These are phyloP conservation scores for Blakeslea trispora DNA, from an alignment of 371 early-diverging fungal genomes.

Conservation along the genomic window DNA sequence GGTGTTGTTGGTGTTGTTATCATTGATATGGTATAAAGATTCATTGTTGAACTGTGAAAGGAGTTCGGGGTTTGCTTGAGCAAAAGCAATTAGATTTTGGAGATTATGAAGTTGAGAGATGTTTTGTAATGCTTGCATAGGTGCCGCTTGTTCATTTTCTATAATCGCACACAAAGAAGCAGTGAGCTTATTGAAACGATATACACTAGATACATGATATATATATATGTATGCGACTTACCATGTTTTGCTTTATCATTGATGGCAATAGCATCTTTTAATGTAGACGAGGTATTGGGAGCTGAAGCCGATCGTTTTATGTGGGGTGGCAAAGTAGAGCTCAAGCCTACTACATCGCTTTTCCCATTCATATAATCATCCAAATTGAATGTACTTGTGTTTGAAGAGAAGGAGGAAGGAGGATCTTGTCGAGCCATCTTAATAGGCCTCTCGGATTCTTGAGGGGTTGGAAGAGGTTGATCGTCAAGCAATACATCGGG, in stretches of 20 bases:
- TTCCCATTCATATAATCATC: slow-evolving; percentile 28
- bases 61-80: slow-evolving; percentile 34
- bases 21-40: slow-evolving; percentile 4
- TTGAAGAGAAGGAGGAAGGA: slow-evolving; percentile 2
- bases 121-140: slow-evolving; percentile 14
- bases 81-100: slow-evolving; percentile 30
- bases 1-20: slow-evolving; percentile 4
- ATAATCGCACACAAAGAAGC: too few relatives aligned
- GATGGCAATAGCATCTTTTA: slow-evolving; percentile 33
- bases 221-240: too few relatives aligned
- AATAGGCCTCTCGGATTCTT: slow-evolving; percentile 11
- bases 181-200: too few relatives aligned
- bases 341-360: slow-evolving; percentile 11
- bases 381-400: slow-evolving; percentile 18
- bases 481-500: slow-evolving; percentile 6
- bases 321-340: slow-evolving; percentile 11
- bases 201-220: too few relatives aligned
- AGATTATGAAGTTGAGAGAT: slow-evolving; percentile 29
- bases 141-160: background rate
- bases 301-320: slow-evolving; percentile 6
- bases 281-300: slow-evolving; percentile 10
- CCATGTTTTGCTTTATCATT: slow-evolving; percentile 30
- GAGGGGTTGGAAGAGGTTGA: background rate
- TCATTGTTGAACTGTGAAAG: slow-evolving; percentile 29
- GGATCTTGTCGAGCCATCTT: slow-evolving; percentile 17